phyloP scores from a whole-genome alignment of 208 protist genomes.

The Acanthamoeba royreba region DNA sequence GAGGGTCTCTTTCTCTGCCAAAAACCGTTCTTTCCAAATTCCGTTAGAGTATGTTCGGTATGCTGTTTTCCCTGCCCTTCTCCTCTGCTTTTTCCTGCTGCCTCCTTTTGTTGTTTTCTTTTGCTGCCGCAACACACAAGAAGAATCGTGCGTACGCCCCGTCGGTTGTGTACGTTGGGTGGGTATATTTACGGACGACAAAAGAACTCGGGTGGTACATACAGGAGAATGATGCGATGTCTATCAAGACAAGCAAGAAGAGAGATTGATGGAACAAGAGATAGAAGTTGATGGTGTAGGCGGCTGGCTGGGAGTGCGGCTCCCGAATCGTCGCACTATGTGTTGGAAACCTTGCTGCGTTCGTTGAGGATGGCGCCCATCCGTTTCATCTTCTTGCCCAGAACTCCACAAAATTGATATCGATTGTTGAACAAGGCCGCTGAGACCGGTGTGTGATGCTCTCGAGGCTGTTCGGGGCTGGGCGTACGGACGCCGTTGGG shows the following conservation, averaged over 20 bases:
- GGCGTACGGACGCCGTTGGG: not conserved
- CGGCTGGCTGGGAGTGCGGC: too few species aligned
- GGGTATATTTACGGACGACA: not conserved
- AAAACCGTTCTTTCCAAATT: too few species aligned
- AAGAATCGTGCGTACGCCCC: too few species aligned
- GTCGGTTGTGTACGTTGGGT: too few species aligned
- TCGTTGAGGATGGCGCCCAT: not conserved
- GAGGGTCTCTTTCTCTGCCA: too few species aligned
- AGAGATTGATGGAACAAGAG: not conserved
- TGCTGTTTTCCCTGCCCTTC: too few species aligned
- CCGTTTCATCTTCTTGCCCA: slow-evolving; percentile 35
- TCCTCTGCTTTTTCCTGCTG: too few species aligned
- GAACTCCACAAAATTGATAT: slow-evolving; percentile 26
- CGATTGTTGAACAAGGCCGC: not conserved
- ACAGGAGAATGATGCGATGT: not conserved
- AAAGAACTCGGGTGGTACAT: not conserved
- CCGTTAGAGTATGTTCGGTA: too few species aligned
- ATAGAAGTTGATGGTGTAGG: too few species aligned
- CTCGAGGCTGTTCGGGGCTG: not conserved
- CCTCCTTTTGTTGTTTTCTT: too few species aligned
- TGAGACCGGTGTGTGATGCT: not conserved
- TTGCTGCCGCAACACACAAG: too few species aligned
- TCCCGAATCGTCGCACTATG: not conserved
- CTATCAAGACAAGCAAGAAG: too few species aligned
- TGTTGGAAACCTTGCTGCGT: slow-evolving; percentile 24